Evolutionary conservation across 192 early-diverging fungal species (phyloP).

Genomic region (Linnemannia hyalina): DNA sequence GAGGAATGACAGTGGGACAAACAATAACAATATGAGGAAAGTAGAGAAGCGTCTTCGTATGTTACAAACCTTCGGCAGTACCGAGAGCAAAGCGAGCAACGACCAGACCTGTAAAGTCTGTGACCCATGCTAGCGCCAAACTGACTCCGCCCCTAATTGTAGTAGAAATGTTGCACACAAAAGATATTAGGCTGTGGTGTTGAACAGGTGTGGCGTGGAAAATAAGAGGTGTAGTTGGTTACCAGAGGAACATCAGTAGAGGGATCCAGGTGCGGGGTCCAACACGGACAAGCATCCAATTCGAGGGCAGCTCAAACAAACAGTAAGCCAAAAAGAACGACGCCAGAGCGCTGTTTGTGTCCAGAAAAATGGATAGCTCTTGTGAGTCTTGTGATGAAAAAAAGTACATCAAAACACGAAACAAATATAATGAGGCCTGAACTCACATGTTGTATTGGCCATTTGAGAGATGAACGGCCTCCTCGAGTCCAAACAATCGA

Average conservation of each 20-base stretch:
- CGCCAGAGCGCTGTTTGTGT: conserved; percentile 23
- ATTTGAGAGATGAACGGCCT: conserved; percentile 62
- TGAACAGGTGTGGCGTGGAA: background rate
- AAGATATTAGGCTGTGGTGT: background rate
- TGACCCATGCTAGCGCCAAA: conserved; percentile 71
- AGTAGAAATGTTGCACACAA: conserved; percentile 17
- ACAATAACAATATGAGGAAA: too few species aligned
- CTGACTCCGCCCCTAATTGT: conserved; percentile 68
- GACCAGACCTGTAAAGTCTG: conserved; percentile 62
- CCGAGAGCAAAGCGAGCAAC: conserved; percentile 58
- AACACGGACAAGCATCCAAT: conserved; percentile 76
- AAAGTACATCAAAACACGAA: conserved; percentile 19
- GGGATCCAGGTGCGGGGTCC: conserved; percentile 73
- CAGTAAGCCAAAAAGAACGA: conserved; percentile 71
- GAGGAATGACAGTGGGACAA: background rate
- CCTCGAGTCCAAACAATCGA: conserved; percentile 60
- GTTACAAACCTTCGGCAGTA: conserved; percentile 14
- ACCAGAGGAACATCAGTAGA: conserved; percentile 75
- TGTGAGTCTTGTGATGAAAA: conserved; percentile 5
- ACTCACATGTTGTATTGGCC: conserved; percentile 46
- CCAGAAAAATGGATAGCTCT: conserved; percentile 20
- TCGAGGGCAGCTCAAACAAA: conserved; percentile 84
- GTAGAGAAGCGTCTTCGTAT: background rate
- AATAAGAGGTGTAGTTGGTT: background rate
- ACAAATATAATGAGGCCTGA: background rate